Percentiles rank a stretch among this genome's conserved stretches.
Conservation (phyloP, 805 yeast genomes). For the Wickerhamomyces subpelliculosus region DNA sequence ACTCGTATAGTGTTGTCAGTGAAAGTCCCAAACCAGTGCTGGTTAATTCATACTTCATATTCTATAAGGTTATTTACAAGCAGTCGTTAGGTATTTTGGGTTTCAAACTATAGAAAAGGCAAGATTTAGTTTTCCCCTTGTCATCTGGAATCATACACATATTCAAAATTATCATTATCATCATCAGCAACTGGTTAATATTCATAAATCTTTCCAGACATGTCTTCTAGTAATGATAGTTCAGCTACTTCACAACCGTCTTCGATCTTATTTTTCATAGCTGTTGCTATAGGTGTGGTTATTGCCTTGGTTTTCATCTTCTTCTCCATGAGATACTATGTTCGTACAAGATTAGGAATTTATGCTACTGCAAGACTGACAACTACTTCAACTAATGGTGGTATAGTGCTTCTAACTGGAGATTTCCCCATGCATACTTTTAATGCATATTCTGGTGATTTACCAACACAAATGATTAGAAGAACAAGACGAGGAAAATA, state of each 20-base stretch:
- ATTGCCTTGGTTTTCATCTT: constrained; percentile 51
- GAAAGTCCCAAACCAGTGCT: no score
- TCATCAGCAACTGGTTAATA: not conserved
- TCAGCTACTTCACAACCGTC: constrained; percentile 38
- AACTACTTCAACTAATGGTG: constrained; percentile 5
- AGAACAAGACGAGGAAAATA: constrained; percentile 34
- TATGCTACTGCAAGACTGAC: constrained; percentile 24
- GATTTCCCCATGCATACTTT: constrained; percentile 19
- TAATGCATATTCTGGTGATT: constrained; percentile 12
- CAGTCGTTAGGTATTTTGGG: no score
- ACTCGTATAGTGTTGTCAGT: no score
- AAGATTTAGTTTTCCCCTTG: no score
- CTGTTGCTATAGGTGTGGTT: constrained; percentile 53
- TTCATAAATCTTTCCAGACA: not conserved
- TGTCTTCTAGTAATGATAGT: not conserved
- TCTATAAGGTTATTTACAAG: no score
- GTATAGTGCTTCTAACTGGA: constrained; percentile 14
- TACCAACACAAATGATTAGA: constrained; percentile 12
- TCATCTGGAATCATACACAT: no score
- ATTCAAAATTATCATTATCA: no score
- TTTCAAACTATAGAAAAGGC: no score
- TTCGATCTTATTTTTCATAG: constrained; percentile 56
- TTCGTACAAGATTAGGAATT: constrained; percentile 50
- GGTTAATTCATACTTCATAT: no score
- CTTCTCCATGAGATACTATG: constrained; percentile 54